Conservation (phyloP, 2,329 filamentous ascomycete species). For the Monascus ruber region DNA sequence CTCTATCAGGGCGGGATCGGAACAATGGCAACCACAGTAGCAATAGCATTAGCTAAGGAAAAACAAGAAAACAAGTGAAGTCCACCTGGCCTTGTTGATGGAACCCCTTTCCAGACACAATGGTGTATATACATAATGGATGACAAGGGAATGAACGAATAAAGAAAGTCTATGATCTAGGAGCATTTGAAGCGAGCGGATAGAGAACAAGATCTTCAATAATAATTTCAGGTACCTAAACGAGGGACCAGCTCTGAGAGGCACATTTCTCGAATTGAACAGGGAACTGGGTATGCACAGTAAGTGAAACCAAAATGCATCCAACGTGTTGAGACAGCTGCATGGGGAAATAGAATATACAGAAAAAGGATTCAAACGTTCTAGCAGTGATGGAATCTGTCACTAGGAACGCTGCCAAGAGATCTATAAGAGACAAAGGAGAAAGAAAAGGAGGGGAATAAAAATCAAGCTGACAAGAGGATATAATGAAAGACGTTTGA, state of each 20-base stretch:
- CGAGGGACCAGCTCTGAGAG: no score
- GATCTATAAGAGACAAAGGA: constrained; percentile 5
- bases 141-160: neutral
- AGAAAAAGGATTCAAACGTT: no score
- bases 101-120: neutral
- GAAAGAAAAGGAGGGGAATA: constrained; percentile 1
- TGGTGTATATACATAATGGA: neutral
- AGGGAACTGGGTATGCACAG: no score
- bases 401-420: no score
- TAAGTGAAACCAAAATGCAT: no score
- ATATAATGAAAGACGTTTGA: neutral
- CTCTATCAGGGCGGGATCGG: neutral
- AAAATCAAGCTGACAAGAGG: neutral
- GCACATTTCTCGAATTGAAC: no score
- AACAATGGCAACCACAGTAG: neutral
- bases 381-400: no score
- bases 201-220: no score
- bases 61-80: neutral
- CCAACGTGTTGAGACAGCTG: no score
- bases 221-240: no score
- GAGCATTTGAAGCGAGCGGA: no score
- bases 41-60: neutral
- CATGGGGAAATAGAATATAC: no score
- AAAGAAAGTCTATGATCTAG: neutral
- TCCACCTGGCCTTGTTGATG: constrained; percentile 35